A percentile compares a stretch with the other conserved stretches of the same genome.
These are phyloP conservation scores for Zancudomyces culisetae DNA, from an alignment of 371 early-diverging fungal species.

Conservation along the genomic window DNA sequence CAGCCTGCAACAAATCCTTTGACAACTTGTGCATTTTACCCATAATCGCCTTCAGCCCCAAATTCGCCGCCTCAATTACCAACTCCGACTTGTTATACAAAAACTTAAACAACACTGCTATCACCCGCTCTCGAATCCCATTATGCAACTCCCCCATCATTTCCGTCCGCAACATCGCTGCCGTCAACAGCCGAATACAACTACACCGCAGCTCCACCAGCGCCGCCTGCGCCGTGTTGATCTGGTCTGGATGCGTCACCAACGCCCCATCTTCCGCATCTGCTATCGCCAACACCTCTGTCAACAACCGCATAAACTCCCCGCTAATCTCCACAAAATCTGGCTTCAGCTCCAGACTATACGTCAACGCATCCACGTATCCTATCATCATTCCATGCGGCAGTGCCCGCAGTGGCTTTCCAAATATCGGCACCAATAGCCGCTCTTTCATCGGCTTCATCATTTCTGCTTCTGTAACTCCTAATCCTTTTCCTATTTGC, in stretches of 20 bases:
- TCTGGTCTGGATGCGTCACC: conserved; percentile 61
- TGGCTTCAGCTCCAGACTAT: conserved; percentile 77
- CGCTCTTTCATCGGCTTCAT: conserved; percentile 68
- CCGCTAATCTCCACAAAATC: conserved; percentile 80
- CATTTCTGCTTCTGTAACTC: conserved; percentile 61
- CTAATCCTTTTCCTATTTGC: conserved; percentile 56
- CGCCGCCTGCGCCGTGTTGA: conserved; percentile 53
- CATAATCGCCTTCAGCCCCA: conserved; percentile 78
- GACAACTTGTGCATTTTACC: conserved; percentile 76
- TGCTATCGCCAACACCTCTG: conserved; percentile 83
- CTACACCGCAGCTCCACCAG: conserved; percentile 76
- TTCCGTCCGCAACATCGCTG: conserved; percentile 68
- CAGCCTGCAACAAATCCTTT: conserved; percentile 89
- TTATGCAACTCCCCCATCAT: conserved; percentile 48
- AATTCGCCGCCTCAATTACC: conserved; percentile 86
- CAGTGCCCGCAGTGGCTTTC: conserved; percentile 88
- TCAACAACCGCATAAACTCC: conserved; percentile 70
- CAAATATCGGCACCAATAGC: conserved; percentile 83
- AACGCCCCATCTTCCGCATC: conserved; percentile 96
- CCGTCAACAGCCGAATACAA: conserved; percentile 83
- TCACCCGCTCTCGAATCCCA: conserved; percentile 67
- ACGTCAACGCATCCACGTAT: conserved; percentile 92
- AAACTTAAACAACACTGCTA: conserved; percentile 93
- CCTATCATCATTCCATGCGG: conserved; percentile 95
- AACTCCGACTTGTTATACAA: conserved; percentile 79